Evolutionary conservation across 164 flowering plant genomes (phyloP).

Genomic region (Santalum album): DNA sequence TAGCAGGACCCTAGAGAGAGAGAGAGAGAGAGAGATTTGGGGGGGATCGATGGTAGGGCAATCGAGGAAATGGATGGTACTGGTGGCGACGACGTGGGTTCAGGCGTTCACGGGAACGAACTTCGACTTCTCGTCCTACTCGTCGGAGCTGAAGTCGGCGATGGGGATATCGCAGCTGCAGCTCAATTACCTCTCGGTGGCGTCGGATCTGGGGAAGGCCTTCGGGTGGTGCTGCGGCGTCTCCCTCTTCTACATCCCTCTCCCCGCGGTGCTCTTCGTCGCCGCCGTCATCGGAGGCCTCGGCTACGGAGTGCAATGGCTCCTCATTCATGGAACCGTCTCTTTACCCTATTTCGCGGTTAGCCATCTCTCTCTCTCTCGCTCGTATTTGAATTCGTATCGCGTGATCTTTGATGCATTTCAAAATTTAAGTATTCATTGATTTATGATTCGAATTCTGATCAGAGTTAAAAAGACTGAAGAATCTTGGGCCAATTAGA

Average conservation of each 20-base stretch:
- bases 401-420: background rate
- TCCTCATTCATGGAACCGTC: conserved; percentile 42
- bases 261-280: conserved; percentile 56
- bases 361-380: conserved; percentile 7
- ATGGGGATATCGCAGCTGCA: conserved; percentile 76
- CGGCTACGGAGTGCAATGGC: conserved; percentile 90
- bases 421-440: no score
- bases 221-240: conserved; percentile 93
- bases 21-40: no score
- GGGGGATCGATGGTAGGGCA: conserved; percentile 86
- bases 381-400: background rate
- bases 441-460: no score
- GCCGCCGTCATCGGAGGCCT: conserved; percentile 70
- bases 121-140: conserved; percentile 88
- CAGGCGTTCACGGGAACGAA: conserved; percentile 98
- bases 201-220: conserved; percentile 85
- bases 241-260: conserved; percentile 59
- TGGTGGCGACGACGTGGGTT: conserved; percentile 85
- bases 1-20: no score
- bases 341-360: conserved; percentile 76
- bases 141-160: conserved; percentile 63
- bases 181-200: conserved; percentile 78
- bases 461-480: no score
- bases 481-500: no score
- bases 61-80: conserved; percentile 83